A percentile compares a stretch with the other conserved stretches of the same genome.
phyloP scores from a whole-genome alignment of 2,329 filamentous ascomycete species.

The Cladorrhinum sp. region DNA sequence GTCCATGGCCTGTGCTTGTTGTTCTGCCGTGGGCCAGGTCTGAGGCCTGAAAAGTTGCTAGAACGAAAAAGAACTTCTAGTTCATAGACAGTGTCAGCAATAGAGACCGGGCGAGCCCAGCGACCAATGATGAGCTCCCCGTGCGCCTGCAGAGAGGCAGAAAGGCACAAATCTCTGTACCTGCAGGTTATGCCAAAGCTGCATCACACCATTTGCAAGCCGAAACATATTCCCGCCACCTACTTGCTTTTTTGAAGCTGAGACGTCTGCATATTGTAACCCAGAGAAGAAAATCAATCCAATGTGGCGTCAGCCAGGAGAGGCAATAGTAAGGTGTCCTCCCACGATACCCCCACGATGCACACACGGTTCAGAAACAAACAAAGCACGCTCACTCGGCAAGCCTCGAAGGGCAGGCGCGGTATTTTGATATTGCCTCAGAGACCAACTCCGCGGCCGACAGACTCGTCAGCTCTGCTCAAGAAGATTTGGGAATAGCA shows the following conservation, averaged over 20 bases:
- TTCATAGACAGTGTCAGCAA: background rate
- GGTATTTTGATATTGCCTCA: background rate
- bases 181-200: background rate
- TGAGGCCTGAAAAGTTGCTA: background rate
- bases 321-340: background rate
- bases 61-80: background rate
- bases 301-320: background rate
- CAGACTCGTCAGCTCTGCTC: too few species aligned
- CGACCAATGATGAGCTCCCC: background rate
- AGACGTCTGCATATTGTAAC: background rate
- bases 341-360: background rate
- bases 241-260: background rate
- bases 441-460: background rate
- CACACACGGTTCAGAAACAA: background rate
- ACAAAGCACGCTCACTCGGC: background rate
- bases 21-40: background rate
- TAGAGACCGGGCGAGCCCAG: background rate
- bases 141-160: background rate
- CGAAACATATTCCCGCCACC: background rate
- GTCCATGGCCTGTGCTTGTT: background rate
- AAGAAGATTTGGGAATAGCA: background rate
- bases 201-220: background rate
- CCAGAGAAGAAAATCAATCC: background rate
- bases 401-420: background rate
- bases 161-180: background rate